phyloP scores from a whole-genome alignment of 345 rosid species.

The Salix exigua region DNA sequence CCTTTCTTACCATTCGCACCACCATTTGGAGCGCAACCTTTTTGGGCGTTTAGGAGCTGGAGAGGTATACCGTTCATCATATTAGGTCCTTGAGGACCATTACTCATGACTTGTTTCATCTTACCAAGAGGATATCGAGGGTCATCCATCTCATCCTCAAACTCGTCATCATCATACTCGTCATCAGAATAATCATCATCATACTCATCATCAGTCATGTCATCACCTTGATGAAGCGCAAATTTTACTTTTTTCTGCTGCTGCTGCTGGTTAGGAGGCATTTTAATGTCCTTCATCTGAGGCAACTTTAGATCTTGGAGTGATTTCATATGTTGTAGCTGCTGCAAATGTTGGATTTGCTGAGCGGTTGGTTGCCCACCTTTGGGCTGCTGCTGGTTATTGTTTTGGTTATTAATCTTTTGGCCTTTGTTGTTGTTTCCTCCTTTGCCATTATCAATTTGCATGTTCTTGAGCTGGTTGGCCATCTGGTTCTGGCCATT shows the following conservation, averaged over 20 bases:
- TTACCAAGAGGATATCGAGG: conserved; percentile 40
- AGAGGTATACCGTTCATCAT: conserved; percentile 51
- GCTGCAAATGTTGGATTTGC: conserved; percentile 43
- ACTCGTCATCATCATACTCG: conserved; percentile 30
- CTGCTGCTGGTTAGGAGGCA: conserved; percentile 29
- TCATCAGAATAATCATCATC: conserved; percentile 46
- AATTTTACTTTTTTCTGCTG: conserved; percentile 56
- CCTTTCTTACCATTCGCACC: conserved; percentile 28
- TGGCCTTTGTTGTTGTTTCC: conserved; percentile 50
- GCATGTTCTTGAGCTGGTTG: conserved; percentile 73
- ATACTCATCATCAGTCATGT: conserved; percentile 40
- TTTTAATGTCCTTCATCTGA: conserved; percentile 57
- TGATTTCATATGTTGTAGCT: conserved; percentile 56
- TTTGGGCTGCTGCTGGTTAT: conserved; percentile 51
- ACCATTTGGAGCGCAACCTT: conserved; percentile 20
- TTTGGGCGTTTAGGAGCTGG: conserved; percentile 53
- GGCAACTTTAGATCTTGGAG: conserved; percentile 68
- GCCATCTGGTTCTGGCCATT: conserved; percentile 51
- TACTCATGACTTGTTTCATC: conserved; percentile 51
- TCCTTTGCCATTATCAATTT: conserved; percentile 58
- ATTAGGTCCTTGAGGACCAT: conserved; percentile 42
- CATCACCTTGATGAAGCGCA: conserved; percentile 50
- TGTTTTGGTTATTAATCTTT: conserved; percentile 41
- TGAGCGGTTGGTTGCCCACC: conserved; percentile 46
- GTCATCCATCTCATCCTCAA: conserved; percentile 52